phyloP scores from a whole-genome alignment of 164 flowering plant genomes.

The Buxus sempervirens region DNA sequence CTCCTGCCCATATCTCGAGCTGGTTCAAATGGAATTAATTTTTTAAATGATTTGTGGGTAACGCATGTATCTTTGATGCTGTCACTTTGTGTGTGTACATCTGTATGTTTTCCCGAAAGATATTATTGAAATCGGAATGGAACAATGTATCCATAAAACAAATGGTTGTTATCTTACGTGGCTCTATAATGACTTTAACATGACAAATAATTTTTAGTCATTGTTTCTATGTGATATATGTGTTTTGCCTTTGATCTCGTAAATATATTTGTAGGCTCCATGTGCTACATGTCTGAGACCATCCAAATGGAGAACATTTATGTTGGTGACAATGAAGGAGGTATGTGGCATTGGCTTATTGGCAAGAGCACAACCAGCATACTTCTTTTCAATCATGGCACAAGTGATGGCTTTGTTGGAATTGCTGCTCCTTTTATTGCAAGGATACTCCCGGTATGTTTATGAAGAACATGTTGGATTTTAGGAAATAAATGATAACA shows the following conservation, averaged over 20 bases:
- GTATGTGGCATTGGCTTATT: constrained; percentile 92
- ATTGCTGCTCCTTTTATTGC: constrained; percentile 95
- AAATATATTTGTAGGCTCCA: constrained; percentile 56
- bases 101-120: too few species aligned
- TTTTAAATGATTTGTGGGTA: too few species aligned
- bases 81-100: too few species aligned
- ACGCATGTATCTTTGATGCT: too few species aligned
- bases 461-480: constrained; percentile 5
- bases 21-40: too few species aligned
- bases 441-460: constrained; percentile 84
- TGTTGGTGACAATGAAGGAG: constrained; percentile 85
- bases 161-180: neutral
- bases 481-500: neutral
- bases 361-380: constrained; percentile 74
- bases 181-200: neutral
- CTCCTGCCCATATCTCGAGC: too few species aligned
- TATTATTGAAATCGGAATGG: neutral
- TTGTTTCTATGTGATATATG: neutral
- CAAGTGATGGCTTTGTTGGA: constrained; percentile 88
- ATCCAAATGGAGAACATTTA: constrained; percentile 80
- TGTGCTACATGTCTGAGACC: constrained; percentile 96
- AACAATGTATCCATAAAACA: neutral
- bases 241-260: constrained; percentile 6
- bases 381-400: constrained; percentile 66
- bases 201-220: neutral